Evolutionary conservation across 2,329 filamentous ascomycete genomes (phyloP).

Genomic region (Sporothrix brunneoviolacea): DNA sequence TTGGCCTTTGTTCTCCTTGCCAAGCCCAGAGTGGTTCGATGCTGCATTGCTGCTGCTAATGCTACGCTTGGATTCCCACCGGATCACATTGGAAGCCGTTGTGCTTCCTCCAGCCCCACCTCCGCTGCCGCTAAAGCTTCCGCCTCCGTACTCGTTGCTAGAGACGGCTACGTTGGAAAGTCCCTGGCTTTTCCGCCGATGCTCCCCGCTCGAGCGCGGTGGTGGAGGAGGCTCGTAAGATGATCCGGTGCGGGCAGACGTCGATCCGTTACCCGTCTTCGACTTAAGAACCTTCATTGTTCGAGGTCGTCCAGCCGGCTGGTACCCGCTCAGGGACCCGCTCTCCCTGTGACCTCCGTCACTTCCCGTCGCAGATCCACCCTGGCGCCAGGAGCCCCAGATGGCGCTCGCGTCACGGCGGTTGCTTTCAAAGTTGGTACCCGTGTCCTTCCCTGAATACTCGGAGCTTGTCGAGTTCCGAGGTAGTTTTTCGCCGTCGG

Average conservation of each 20-base stretch:
- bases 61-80: conserved; percentile 48
- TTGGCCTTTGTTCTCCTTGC: conserved; percentile 31
- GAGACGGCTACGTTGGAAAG: background rate
- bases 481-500: conserved; percentile 35
- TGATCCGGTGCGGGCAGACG: conserved; percentile 42
- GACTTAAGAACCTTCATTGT: conserved; percentile 90
- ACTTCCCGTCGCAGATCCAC: conserved; percentile 38
- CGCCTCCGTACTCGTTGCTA: background rate
- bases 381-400: conserved; percentile 66
- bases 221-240: conserved; percentile 46
- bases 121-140: conserved; percentile 19
- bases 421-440: conserved; percentile 16
- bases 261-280: conserved; percentile 48
- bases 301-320: conserved; percentile 57
- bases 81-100: conserved; percentile 24
- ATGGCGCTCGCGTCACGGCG: conserved; percentile 48
- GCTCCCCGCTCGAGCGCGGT: conserved; percentile 40
- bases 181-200: conserved; percentile 48
- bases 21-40: conserved; percentile 26
- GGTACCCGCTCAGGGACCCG: conserved; percentile 57
- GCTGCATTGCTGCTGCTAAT: conserved; percentile 30
- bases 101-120: conserved; percentile 5
- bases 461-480: conserved; percentile 24
- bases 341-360: conserved; percentile 50
- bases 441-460: conserved; percentile 23